Conservation (phyloP, 2,329 filamentous ascomycete genomes). For the Cercospora nicotianae region DNA sequence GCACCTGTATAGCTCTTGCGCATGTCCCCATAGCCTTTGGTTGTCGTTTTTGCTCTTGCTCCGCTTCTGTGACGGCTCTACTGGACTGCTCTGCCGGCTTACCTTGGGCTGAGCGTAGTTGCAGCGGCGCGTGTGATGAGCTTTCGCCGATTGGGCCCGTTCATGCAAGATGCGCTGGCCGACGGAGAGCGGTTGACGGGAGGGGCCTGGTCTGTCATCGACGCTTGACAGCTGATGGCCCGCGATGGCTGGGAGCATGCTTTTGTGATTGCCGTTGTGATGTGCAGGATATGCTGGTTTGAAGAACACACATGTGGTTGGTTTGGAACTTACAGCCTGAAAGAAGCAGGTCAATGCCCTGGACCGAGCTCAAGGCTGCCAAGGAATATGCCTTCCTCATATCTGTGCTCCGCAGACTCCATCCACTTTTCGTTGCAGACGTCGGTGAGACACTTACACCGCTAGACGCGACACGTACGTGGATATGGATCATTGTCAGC, state of each 20-base stretch:
- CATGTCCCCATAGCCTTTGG: constrained; percentile 23
- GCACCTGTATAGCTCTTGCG: constrained; percentile 19
- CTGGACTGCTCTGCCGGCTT: constrained; percentile 11
- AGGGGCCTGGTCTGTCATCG: constrained; percentile 5
- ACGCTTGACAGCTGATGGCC: constrained; percentile 7
- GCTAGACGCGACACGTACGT: neutral
- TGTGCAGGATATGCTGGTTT: constrained; percentile 1
- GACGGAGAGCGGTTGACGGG: constrained; percentile 9
- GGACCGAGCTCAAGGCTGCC: neutral
- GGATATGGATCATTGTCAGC: neutral
- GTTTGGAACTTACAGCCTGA: neutral
- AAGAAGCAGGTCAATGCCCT: neutral
- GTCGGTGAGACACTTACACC: neutral
- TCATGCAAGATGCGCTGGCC: constrained; percentile 27
- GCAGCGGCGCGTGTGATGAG: constrained; percentile 16
- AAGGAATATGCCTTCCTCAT: neutral
- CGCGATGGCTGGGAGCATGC: neutral
- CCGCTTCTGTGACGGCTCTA: constrained; percentile 18
- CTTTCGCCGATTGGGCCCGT: constrained; percentile 23
- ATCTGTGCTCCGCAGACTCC: neutral
- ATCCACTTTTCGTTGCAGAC: neutral
- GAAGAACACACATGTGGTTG: neutral
- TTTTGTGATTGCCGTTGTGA: neutral
- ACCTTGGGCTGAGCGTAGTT: constrained; percentile 18
- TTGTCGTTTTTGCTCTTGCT: constrained; percentile 11